These are phyloP conservation scores for Parasitella parasitica DNA, from an alignment of 371 early-diverging fungal genomes.

Conservation along the genomic window DNA sequence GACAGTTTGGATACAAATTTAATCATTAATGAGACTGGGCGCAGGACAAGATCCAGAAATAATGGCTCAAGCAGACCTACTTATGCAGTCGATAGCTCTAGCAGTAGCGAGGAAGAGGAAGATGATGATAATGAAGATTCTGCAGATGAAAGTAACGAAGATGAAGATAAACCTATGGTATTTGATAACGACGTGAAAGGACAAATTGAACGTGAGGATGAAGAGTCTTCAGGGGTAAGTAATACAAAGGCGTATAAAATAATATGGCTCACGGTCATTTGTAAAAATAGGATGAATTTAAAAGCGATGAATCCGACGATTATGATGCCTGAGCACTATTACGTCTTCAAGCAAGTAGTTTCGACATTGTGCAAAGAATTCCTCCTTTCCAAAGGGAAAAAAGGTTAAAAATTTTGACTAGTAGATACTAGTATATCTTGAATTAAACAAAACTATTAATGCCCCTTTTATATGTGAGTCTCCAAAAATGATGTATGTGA, in stretches of 20 bases:
- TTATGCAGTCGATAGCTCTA: conserved; percentile 11
- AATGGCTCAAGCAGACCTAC: neutral
- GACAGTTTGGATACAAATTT: conserved; percentile 35
- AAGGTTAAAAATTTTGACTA: too few relatives aligned
- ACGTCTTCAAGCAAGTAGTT: too few relatives aligned
- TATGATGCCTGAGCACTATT: neutral
- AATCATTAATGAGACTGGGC: conserved; percentile 24
- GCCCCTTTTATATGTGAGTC: too few relatives aligned
- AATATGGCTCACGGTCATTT: neutral
- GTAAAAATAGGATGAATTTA: neutral
- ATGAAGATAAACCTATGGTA: neutral
- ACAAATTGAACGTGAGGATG: neutral
- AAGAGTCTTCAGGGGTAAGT: neutral
- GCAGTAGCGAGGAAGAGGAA: conserved; percentile 28
- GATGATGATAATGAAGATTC: conserved; percentile 2
- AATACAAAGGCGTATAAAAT: too few relatives aligned
- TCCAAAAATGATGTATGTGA: too few relatives aligned
- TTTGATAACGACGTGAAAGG: neutral
- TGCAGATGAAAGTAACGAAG: neutral
- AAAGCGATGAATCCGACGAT: neutral
- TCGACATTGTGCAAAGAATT: too few relatives aligned
- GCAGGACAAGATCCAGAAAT: conserved; percentile 13
- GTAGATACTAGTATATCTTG: too few relatives aligned
- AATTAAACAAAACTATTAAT: too few relatives aligned
- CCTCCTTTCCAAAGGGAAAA: too few relatives aligned